Evolutionary conservation across 257 asterid genomes (phyloP).

Genomic region (Coffea canephora): DNA sequence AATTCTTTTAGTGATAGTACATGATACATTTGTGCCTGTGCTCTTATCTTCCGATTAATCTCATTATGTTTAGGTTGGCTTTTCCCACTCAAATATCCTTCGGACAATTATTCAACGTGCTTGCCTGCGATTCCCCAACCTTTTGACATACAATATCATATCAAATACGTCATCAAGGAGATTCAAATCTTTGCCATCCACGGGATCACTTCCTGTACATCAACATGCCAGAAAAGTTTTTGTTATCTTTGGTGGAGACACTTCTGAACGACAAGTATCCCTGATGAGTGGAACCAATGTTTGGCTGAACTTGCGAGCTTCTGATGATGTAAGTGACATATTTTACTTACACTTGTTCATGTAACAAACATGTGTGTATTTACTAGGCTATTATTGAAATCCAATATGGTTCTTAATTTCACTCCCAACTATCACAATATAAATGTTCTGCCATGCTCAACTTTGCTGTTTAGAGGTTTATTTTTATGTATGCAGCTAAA

Average conservation of each 20-base stretch:
- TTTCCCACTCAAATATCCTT: constrained; percentile 84
- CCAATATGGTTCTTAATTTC: too few relatives aligned
- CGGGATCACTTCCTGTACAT: constrained; percentile 25
- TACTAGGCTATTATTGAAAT: neutral
- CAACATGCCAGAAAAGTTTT: constrained; percentile 47
- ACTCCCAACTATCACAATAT: neutral
- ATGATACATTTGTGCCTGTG: neutral
- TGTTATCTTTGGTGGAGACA: constrained; percentile 83
- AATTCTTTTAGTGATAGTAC: neutral
- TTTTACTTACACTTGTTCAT: neutral
- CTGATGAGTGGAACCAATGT: constrained; percentile 96
- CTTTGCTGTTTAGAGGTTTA: neutral
- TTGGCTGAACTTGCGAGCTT: constrained; percentile 83
- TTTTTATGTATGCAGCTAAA: neutral
- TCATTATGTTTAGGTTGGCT: constrained; percentile 61
- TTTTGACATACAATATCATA: constrained; percentile 37
- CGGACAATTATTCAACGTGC: constrained; percentile 76
- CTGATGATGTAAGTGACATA: constrained; percentile 63
- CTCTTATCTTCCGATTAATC: neutral
- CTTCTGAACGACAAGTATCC: constrained; percentile 91
- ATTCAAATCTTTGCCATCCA: constrained; percentile 33
- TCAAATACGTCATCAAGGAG: constrained; percentile 41
- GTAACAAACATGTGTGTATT: neutral
- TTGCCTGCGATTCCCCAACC: constrained; percentile 74
- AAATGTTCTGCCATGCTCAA: neutral